Percentiles rank a stretch among this genome's conserved stretches.
Conservation (phyloP, 192 early-diverging fungal species). For the Coemansia aciculifera region DNA sequence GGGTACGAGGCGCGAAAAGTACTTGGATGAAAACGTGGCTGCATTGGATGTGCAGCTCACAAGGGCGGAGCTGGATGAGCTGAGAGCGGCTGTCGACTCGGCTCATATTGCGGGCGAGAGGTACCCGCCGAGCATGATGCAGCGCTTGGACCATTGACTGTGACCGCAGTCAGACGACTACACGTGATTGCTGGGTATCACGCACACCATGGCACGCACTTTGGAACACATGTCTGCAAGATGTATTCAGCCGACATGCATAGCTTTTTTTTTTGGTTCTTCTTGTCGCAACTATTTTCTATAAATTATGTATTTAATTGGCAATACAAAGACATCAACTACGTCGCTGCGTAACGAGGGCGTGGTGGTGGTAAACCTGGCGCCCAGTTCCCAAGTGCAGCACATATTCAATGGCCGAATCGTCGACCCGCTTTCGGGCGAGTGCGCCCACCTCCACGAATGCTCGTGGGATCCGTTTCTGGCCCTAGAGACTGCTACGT, state of each 20-base stretch:
- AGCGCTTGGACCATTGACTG: background rate
- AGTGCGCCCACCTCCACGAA: slow-evolving; percentile 18
- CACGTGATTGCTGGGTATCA: background rate
- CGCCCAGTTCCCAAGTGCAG: slow-evolving; percentile 20
- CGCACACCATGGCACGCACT: background rate
- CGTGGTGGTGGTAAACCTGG: slow-evolving; percentile 23
- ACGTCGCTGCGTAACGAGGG: slow-evolving; percentile 28
- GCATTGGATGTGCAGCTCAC: slow-evolving; percentile 31
- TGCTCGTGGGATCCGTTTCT: slow-evolving; percentile 42
- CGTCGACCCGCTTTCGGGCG: slow-evolving; percentile 3
- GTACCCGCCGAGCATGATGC: background rate
- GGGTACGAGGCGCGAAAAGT: slow-evolving; percentile 56
- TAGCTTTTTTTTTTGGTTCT: background rate
- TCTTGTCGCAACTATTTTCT: background rate
- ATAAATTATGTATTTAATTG: slow-evolving; percentile 6
- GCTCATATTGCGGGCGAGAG: background rate
- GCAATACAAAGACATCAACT: slow-evolving; percentile 5
- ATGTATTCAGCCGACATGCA: background rate
- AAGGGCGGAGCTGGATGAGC: slow-evolving; percentile 16
- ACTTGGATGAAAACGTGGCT: slow-evolving; percentile 45
- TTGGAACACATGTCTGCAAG: background rate
- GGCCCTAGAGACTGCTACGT: slow-evolving; percentile 14
- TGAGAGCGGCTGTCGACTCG: background rate
- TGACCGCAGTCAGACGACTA: background rate
- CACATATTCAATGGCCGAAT: slow-evolving; percentile 38